phyloP scores from a whole-genome alignment of 2,329 filamentous ascomycete species.

The Pyrenophora tritici-repentis region DNA sequence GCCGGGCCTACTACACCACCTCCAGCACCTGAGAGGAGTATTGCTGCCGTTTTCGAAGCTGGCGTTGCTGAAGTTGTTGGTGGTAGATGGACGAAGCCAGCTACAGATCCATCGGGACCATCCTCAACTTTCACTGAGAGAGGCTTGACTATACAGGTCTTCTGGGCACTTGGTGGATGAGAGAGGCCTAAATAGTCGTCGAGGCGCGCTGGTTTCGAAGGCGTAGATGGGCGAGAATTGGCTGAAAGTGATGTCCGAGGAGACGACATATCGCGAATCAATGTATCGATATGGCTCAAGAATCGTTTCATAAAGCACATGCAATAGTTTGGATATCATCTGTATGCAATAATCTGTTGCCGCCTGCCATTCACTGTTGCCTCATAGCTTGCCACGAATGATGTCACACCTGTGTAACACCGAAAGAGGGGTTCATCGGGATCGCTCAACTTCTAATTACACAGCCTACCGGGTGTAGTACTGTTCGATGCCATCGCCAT shows the following conservation, averaged over 20 bases:
- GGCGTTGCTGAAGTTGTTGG: background rate
- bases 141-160: background rate
- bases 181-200: conserved; percentile 3
- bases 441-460: too few relatives aligned
- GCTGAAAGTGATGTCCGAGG: conserved; percentile 1
- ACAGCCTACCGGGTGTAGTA: too few relatives aligned
- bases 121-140: conserved; percentile 1
- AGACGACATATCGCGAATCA: background rate
- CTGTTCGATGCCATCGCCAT: too few relatives aligned
- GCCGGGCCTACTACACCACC: conserved; percentile 3
- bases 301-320: background rate
- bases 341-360: background rate
- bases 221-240: background rate
- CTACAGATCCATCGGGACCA: background rate
- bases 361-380: background rate
- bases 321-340: too few relatives aligned
- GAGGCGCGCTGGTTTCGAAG: background rate
- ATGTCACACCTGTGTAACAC: background rate
- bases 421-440: background rate
- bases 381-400: background rate
- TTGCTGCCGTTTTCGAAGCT: background rate
- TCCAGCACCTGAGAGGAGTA: conserved; percentile 2
- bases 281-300: background rate
- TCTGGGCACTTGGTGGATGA: background rate
- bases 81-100: conserved; percentile 5